These are phyloP conservation scores for Cladosporium sp. DNA, from an alignment of 2,329 filamentous ascomycete genomes.

Conservation along the genomic window DNA sequence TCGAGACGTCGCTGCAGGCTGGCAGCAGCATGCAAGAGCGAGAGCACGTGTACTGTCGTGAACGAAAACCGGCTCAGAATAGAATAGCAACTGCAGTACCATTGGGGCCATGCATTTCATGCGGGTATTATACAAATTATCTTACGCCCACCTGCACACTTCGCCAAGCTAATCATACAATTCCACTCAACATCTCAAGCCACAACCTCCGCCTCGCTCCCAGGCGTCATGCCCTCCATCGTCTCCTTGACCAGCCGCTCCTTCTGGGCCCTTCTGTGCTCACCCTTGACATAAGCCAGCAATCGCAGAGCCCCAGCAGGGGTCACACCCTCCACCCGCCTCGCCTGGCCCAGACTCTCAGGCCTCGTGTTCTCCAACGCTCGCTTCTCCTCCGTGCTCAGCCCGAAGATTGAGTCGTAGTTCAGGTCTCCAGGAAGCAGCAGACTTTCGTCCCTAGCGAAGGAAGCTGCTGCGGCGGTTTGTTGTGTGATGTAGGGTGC, in stretches of 20 bases:
- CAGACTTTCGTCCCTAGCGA: slow-evolving; percentile 73
- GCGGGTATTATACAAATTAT: not conserved
- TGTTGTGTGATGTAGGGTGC: slow-evolving; percentile 81
- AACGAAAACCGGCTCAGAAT: too few species aligned
- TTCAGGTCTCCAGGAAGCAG: slow-evolving; percentile 69
- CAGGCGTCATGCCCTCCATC: slow-evolving; percentile 20
- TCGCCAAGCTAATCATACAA: too few species aligned
- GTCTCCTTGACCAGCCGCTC: slow-evolving; percentile 28
- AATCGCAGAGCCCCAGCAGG: slow-evolving; percentile 51
- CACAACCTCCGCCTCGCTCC: slow-evolving; percentile 22
- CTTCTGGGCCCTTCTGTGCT: slow-evolving; percentile 31
- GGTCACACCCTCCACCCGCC: slow-evolving; percentile 75
- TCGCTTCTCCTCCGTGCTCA: slow-evolving; percentile 75
- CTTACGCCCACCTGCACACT: not conserved
- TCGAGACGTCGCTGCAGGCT: too few species aligned
- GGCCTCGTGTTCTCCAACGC: slow-evolving; percentile 67
- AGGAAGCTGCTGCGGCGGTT: slow-evolving; percentile 58
- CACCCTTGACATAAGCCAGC: slow-evolving; percentile 57
- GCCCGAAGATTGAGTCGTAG: slow-evolving; percentile 67
- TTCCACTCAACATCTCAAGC: not conserved
- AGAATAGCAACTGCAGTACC: too few species aligned
- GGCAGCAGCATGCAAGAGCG: too few species aligned
- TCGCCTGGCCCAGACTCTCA: slow-evolving; percentile 82
- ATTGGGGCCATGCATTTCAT: not conserved
- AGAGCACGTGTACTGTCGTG: too few species aligned